Evolutionary conservation across 441 rosid species (phyloP), one percentile per base, ranked within the genome.

Genomic region (Populus hybrid): DNA sequence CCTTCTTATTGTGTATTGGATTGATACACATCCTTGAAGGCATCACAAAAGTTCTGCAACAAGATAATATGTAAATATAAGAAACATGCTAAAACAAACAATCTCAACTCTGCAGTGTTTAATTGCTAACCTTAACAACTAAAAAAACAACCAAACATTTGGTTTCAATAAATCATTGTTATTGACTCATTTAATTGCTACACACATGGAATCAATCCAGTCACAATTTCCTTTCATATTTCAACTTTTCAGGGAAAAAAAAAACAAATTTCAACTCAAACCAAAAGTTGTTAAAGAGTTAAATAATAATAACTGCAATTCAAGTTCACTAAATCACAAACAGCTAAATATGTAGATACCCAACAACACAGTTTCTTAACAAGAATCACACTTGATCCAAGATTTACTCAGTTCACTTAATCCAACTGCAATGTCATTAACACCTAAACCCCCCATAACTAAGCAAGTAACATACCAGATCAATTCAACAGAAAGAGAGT

Each of bases 1-100:
- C 94, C 85, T 92, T 92, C 82, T 86, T 87, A 82, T 92, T 96
- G 85, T 96, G 97, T 67, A 89, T 85, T 28, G 99, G 98, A 87
- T 90, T 92, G 76, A 95, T 93, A 61, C 98, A 93, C 91, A 93
- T 88, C 75, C 91, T 72, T 71, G 99, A 87, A 76, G 99, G 98
- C 98, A 95, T 91, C 69, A 95, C 97, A 81, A 96, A 94, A 7
- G 94, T 90, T 83, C 97, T 81, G 69, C 63, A 80, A 71, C 32
- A 66, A 67, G 34, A 36, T 21, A 75, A 16, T 46, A 77, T 7
- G 46, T 14, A 7, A 76, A 57, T 69, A 75, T 19, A 63, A 46
- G 18, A 18, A 24, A 23, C 2, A 21, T 61, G 66, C 24, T 9
- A 61, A 21, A 61, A 61, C 2, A 21, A 10, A 61, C 46, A 21